Conservation (phyloP, 495 filamentous ascomycete genomes). For the Annulohypoxylon nitens region DNA sequence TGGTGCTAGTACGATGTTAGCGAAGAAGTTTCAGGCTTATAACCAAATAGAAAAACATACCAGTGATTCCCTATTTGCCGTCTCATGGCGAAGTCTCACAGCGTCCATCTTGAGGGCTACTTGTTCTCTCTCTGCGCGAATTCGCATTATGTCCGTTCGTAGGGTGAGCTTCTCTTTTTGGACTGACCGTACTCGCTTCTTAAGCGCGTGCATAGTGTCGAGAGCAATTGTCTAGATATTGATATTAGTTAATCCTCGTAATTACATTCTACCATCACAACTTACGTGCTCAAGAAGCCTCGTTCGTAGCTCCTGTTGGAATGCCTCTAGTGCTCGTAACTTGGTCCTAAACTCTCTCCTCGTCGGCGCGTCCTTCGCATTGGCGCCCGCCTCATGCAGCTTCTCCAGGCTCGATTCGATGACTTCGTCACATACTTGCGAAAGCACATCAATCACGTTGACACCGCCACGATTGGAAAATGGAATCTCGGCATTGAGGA, state of each 20-base stretch:
- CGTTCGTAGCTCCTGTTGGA: slow-evolving; percentile 74
- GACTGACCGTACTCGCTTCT: slow-evolving; percentile 70
- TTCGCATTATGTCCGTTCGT: slow-evolving; percentile 71
- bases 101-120: slow-evolving; percentile 78
- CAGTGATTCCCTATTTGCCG: slow-evolving; percentile 60
- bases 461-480: slow-evolving; percentile 71
- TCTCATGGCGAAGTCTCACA: slow-evolving; percentile 71
- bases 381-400: slow-evolving; percentile 54
- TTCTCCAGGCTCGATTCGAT: slow-evolving; percentile 65
- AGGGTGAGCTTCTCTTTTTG: slow-evolving; percentile 75
- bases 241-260: slow-evolving; percentile 24
- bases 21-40: not conserved
- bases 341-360: slow-evolving; percentile 71
- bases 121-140: slow-evolving; percentile 74
- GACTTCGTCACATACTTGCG: slow-evolving; percentile 77
- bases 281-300: slow-evolving; percentile 70
- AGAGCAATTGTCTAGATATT: slow-evolving; percentile 65
- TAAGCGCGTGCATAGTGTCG: slow-evolving; percentile 74
- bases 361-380: slow-evolving; percentile 56
- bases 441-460: slow-evolving; percentile 76
- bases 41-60: slow-evolving; percentile 46
- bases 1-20: slow-evolving; percentile 54
- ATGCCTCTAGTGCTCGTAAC: slow-evolving; percentile 74
- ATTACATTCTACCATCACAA: slow-evolving; percentile 32
- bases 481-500: slow-evolving; percentile 61